phyloP scores from a whole-genome alignment of 345 rosid genomes.

The Rhodamnia rubescens region DNA sequence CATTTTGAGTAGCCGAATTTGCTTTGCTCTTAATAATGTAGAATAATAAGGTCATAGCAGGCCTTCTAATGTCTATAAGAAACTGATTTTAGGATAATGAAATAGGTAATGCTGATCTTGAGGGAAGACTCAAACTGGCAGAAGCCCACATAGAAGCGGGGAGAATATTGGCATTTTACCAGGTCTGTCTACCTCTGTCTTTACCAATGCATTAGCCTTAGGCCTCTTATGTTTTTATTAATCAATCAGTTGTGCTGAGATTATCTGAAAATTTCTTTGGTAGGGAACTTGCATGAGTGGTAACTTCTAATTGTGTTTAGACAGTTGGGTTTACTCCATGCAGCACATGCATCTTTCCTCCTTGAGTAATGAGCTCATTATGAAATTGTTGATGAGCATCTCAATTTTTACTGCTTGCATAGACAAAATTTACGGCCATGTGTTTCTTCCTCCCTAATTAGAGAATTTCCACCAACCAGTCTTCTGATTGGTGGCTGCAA shows the following conservation, averaged over 20 bases:
- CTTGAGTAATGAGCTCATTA: not conserved
- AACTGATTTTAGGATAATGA: constrained; percentile 32
- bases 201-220: not conserved
- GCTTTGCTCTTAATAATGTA: not conserved
- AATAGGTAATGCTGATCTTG: constrained; percentile 27
- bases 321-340: not conserved
- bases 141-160: constrained; percentile 93
- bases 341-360: not conserved
- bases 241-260: not conserved
- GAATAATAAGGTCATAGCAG: not conserved
- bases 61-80: not conserved
- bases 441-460: not conserved
- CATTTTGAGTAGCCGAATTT: not conserved
- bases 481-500: not conserved
- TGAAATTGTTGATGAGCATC: not conserved
- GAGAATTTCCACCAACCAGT: not conserved
- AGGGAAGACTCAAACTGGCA: constrained; percentile 56
- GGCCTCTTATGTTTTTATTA: not conserved
- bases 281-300: not conserved
- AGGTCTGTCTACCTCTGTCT: constrained; percentile 31
- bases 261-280: not conserved
- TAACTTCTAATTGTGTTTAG: not conserved
- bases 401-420: not conserved
- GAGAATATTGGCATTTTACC: constrained; percentile 75
- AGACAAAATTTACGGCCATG: not conserved